A percentile compares a stretch with the other conserved stretches of the same genome.
Conservation (phyloP, 495 filamentous ascomycete species). For the Trichoderma erinaceum region DNA sequence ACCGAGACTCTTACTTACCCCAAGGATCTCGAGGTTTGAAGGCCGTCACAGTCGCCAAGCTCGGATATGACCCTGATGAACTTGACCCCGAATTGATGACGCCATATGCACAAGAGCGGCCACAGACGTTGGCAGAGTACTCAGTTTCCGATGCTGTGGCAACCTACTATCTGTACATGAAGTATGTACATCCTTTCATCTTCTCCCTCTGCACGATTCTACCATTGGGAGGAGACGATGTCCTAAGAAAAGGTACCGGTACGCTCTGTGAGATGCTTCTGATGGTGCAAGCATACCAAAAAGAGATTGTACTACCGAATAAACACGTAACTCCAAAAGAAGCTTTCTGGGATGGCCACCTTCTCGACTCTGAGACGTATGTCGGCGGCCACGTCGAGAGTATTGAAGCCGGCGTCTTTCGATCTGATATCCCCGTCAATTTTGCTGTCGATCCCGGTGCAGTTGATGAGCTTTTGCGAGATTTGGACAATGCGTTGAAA, state of each 20-base stretch:
- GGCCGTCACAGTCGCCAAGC: constrained; percentile 93
- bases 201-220: constrained; percentile 97
- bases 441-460: constrained; percentile 83
- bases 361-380: constrained; percentile 95
- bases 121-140: constrained; percentile 92
- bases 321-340: constrained; percentile 91
- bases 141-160: constrained; percentile 98
- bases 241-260: constrained; percentile 89
- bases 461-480: constrained; percentile 77
- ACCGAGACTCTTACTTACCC: constrained; percentile 93
- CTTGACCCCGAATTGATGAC: constrained; percentile 98
- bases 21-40: constrained; percentile 97
- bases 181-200: constrained; percentile 99
- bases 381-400: constrained; percentile 98
- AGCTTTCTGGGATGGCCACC: constrained; percentile 91
- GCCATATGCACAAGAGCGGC: constrained; percentile 82
- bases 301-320: constrained; percentile 88
- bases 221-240: constrained; percentile 87
- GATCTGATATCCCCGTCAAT: constrained; percentile 87
- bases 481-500: constrained; percentile 83
- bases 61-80: constrained; percentile 97
- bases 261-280: constrained; percentile 98
- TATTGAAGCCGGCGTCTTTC: constrained; percentile 97
- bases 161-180: constrained; percentile 99
- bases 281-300: constrained; percentile 95